Evolutionary conservation across 2,329 filamentous ascomycete genomes (phyloP), one percentile per base, ranked within the genome.

Genomic region (Ophiostoma montium): DNA sequence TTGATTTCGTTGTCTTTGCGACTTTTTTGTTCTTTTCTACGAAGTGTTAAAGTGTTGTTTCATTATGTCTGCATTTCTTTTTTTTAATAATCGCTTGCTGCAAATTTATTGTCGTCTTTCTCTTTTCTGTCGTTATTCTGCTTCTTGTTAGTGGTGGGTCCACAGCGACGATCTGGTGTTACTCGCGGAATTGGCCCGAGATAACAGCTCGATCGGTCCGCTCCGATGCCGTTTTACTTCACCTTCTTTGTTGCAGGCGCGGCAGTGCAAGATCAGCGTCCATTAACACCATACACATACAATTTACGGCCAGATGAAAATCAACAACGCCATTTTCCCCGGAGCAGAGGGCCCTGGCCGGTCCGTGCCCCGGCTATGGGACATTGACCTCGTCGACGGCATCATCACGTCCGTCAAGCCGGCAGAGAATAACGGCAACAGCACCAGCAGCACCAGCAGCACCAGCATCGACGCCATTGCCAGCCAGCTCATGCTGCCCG

Each of bases 401-500:
- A 35, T 50, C 2, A 44, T 56, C 1, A 9, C 30, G 31, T 45
- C 47, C 3, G 49, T 55, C 7, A 23, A 7, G 12, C 44, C 44
- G 38, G 23, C 49, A 11, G 30, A 21, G 2, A 21, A 10, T 2
- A 0, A n/a, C 5, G n/a, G n/a, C n/a, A n/a, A n/a, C 15, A 3
- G 18, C 19, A 33, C 19, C 6, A 12, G 35, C 23, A 35, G n/a
- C 15, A 3, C n/a, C 19, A 33, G n/a, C 15, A 3, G 18, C 19
- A 33, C 19, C 6, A 12, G 35, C 23, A 35, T 35, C 18, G 41
- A 38, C 35, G 23, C 19, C 46, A 13, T 51, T 4, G 44, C 42
- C 31, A 50, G 48, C 5, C 58, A 53, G 21, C 57, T 67, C 15
- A 50, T 67, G 2, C 54, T 67, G 6, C 63, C 65, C 6, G 44